phyloP scores from a whole-genome alignment of 2,329 filamentous ascomycete species.

The Scedosporium dehoogii region DNA sequence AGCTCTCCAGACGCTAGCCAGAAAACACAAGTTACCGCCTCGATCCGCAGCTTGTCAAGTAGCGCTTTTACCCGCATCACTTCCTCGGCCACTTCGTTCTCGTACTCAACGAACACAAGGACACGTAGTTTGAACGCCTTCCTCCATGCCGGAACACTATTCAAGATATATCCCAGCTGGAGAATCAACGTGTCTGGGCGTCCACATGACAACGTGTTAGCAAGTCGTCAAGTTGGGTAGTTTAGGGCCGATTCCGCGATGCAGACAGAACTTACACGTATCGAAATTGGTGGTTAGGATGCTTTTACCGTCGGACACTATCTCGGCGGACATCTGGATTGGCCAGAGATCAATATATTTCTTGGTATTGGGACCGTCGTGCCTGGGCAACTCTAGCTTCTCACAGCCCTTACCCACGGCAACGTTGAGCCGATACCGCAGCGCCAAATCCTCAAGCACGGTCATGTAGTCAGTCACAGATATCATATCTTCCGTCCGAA shows the following conservation, averaged over 20 bases:
- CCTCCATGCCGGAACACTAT: constrained; percentile 74
- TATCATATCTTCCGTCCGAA: constrained; percentile 58
- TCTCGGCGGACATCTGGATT: constrained; percentile 85
- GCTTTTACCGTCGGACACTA: constrained; percentile 55
- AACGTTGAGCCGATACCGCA: constrained; percentile 73
- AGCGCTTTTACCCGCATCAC: constrained; percentile 60
- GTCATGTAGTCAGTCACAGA: constrained; percentile 67
- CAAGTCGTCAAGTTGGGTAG: background rate
- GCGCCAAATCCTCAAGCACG: constrained; percentile 69
- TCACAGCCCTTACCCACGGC: constrained; percentile 77
- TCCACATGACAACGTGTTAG: constrained; percentile 10
- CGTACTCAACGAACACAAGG: constrained; percentile 82
- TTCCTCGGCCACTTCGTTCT: constrained; percentile 74
- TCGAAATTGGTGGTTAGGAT: constrained; percentile 84
- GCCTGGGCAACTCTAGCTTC: constrained; percentile 59
- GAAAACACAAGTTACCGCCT: constrained; percentile 70
- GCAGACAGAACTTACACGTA: constrained; percentile 52
- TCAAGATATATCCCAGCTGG: constrained; percentile 74
- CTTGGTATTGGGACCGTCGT: constrained; percentile 49
- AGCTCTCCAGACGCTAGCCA: constrained; percentile 68
- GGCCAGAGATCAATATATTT: constrained; percentile 85
- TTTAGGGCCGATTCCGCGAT: background rate
- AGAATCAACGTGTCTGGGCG: constrained; percentile 62
- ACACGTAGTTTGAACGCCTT: constrained; percentile 63
- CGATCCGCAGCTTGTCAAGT: constrained; percentile 71